Conservation (phyloP, 305 asterid genomes). For the Fraxinus nigra region DNA sequence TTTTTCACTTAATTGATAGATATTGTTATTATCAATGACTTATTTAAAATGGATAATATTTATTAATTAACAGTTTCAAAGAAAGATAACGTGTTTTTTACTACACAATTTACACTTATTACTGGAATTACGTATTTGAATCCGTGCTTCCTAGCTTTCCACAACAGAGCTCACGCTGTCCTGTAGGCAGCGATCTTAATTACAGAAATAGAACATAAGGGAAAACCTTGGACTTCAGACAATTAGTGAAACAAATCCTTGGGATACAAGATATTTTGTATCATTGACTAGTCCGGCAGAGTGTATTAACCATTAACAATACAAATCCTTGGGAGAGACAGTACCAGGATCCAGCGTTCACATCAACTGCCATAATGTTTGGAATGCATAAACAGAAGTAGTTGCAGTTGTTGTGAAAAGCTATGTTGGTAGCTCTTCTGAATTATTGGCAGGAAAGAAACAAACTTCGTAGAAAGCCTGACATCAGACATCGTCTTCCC, state of each 20-base stretch:
- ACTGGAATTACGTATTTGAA: too few relatives aligned
- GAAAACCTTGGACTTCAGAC: not conserved
- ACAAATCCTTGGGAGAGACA: not conserved
- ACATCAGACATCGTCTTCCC: constrained; percentile 32
- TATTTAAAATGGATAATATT: too few relatives aligned
- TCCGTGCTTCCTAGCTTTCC: not conserved
- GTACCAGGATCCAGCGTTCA: not conserved
- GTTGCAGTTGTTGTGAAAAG: not conserved
- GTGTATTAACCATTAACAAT: not conserved
- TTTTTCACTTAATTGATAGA: too few relatives aligned
- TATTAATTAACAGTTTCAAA: too few relatives aligned
- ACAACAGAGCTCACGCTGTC: not conserved
- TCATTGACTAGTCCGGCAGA: not conserved
- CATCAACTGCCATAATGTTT: not conserved
- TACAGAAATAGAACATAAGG: not conserved
- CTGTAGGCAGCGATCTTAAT: not conserved
- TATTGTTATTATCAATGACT: too few relatives aligned
- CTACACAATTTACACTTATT: too few relatives aligned
- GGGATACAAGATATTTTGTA: not conserved
- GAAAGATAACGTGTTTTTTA: too few relatives aligned
- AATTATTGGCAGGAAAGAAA: not conserved
- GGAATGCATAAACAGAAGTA: not conserved
- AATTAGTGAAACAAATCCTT: not conserved
- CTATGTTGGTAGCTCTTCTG: not conserved
- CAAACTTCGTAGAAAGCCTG: not conserved